These are phyloP conservation scores for Kalmusia sp. DNA, from an alignment of 2,329 filamentous ascomycete genomes.

Conservation along the genomic window DNA sequence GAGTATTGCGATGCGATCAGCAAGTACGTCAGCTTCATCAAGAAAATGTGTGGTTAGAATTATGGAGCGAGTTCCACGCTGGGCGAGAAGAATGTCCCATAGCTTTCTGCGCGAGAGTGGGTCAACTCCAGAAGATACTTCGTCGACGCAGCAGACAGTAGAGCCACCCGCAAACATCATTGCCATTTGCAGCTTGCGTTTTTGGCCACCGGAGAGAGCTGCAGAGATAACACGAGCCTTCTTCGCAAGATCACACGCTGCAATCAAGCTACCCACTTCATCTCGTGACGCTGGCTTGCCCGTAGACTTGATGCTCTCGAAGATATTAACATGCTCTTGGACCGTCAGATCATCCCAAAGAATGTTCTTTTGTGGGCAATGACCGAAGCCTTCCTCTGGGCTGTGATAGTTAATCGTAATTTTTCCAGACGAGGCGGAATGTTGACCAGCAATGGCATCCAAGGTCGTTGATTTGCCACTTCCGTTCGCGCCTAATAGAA, in stretches of 20 bases:
- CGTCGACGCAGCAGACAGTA: slow-evolving; percentile 84
- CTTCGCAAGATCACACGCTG: slow-evolving; percentile 73
- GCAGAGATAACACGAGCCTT: slow-evolving; percentile 74
- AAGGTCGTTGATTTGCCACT: slow-evolving; percentile 34
- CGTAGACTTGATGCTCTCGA: slow-evolving; percentile 30
- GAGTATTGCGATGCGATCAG: slow-evolving; percentile 84
- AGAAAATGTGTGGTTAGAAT: slow-evolving; percentile 90
- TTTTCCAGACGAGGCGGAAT: slow-evolving; percentile 25
- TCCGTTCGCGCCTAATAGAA: slow-evolving; percentile 33
- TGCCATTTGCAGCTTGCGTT: slow-evolving; percentile 85
- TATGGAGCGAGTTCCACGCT: slow-evolving; percentile 79
- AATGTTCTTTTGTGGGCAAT: slow-evolving; percentile 31
- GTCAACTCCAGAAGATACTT: slow-evolving; percentile 87
- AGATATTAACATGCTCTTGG: slow-evolving; percentile 33
- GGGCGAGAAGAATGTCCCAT: slow-evolving; percentile 87
- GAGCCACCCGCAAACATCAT: slow-evolving; percentile 93
- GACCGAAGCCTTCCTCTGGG: slow-evolving; percentile 31
- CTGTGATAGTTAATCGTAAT: slow-evolving; percentile 24
- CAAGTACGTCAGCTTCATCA: slow-evolving; percentile 85
- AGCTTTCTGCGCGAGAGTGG: slow-evolving; percentile 84
- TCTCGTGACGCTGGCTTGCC: slow-evolving; percentile 51
- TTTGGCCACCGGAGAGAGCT: slow-evolving; percentile 87
- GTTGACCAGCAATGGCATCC: slow-evolving; percentile 28
- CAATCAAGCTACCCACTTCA: slow-evolving; percentile 55
- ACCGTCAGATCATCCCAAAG: slow-evolving; percentile 34